These are phyloP conservation scores for Plasmodium gallinaceum DNA, from an alignment of 169 alveolate species.

Conservation along the genomic window DNA sequence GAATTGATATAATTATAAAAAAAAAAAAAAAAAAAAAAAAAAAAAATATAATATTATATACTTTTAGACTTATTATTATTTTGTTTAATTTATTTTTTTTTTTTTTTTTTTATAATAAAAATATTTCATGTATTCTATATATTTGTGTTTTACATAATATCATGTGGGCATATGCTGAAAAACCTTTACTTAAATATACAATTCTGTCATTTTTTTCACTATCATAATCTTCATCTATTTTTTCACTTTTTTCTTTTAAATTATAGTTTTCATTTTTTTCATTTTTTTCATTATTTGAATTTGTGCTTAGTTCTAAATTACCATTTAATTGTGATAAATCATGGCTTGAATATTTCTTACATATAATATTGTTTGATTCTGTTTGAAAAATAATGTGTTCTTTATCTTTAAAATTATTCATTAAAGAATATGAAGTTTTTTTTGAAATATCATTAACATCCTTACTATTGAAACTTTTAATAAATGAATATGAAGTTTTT, in stretches of 20 bases:
- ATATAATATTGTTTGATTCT: too few relatives aligned
- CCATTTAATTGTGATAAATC: background rate
- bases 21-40: too few relatives aligned
- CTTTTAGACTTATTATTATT: too few relatives aligned
- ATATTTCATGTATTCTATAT: background rate
- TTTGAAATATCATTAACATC: background rate
- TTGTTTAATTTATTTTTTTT: too few relatives aligned
- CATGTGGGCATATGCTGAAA: slow-evolving; percentile 34
- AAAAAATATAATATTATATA: too few relatives aligned
- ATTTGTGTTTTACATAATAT: slow-evolving; percentile 24
- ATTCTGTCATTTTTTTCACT: background rate
- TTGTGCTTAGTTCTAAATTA: background rate
- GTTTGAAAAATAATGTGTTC: too few relatives aligned
- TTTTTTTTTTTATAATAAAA: too few relatives aligned
- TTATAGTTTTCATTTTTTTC: background rate
- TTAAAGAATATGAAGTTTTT: too few relatives aligned
- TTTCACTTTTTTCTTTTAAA: background rate
- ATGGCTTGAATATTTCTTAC: background rate
- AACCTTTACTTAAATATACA: slow-evolving; percentile 29
- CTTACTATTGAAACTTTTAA: background rate
- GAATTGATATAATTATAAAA: background rate
- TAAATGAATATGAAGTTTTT: background rate
- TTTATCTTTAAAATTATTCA: too few relatives aligned
- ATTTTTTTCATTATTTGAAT: background rate
- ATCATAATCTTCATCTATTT: background rate